Conservation (phyloP, 169 alveolate genomes). For the Plasmodium falciparum region DNA sequence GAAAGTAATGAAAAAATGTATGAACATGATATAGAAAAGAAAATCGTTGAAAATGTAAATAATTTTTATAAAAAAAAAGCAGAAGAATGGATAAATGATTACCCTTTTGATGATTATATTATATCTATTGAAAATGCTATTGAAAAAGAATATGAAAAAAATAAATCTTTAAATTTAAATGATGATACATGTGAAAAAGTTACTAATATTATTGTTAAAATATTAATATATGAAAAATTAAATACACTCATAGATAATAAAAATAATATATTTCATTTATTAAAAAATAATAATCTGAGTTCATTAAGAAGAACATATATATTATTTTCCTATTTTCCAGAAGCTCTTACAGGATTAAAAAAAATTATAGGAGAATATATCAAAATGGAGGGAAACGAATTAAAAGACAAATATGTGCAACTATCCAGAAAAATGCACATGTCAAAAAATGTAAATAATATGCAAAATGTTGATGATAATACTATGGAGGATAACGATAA, state of each 20-base stretch:
- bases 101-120: conserved; percentile 74
- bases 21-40: conserved; percentile 69
- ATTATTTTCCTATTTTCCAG: conserved; percentile 74
- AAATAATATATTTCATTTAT: conserved; percentile 37
- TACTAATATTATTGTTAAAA: conserved; percentile 54
- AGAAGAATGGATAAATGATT: conserved; percentile 55
- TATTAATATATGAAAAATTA: conserved; percentile 70
- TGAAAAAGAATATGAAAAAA: conserved; percentile 65
- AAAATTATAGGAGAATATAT: conserved; percentile 65
- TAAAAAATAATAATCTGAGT: conserved; percentile 45
- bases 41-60: conserved; percentile 59
- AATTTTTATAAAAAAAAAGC: conserved; percentile 70
- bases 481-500: conserved; percentile 37
- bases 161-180: conserved; percentile 39
- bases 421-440: conserved; percentile 5
- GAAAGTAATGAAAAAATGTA: conserved; percentile 72
- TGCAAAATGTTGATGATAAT: not conserved
- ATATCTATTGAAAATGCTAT: conserved; percentile 72
- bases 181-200: conserved; percentile 70
- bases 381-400: conserved; percentile 50
- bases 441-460: not conserved
- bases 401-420: conserved; percentile 55
- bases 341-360: conserved; percentile 77
- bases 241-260: conserved; percentile 22
- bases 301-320: conserved; percentile 72